A percentile compares a stretch with the other conserved stretches of the same genome.
Conservation (phyloP, 768 basidiomycete species). For the Calocera viscosa region DNA sequence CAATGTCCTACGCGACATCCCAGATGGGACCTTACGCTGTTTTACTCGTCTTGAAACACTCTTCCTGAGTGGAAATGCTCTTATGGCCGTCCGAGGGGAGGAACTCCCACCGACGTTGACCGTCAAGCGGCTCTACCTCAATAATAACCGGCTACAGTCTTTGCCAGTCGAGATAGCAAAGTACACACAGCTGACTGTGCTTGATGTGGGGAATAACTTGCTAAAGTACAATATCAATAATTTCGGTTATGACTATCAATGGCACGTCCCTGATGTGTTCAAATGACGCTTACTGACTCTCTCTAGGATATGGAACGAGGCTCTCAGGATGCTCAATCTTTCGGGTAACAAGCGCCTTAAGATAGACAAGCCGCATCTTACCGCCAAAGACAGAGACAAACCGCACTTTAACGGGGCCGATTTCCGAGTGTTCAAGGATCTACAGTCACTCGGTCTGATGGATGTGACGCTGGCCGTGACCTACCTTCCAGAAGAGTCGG, state of each 20-base stretch:
- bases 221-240: slow-evolving; percentile 97
- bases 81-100: slow-evolving; percentile 80
- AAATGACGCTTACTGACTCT: neutral
- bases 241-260: slow-evolving; percentile 99
- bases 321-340: slow-evolving; percentile 84
- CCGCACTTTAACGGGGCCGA: slow-evolving; percentile 47
- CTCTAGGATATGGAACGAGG: slow-evolving; percentile 87
- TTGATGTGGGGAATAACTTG: slow-evolving; percentile 88
- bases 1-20: slow-evolving; percentile 86
- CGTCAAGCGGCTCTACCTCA: slow-evolving; percentile 69
- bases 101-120: slow-evolving; percentile 61
- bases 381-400: slow-evolving; percentile 14
- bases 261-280: slow-evolving; percentile 40
- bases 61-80: slow-evolving; percentile 89
- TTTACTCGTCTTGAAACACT: slow-evolving; percentile 62
- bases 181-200: slow-evolving; percentile 57
- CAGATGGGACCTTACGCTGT: slow-evolving; percentile 59
- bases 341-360: slow-evolving; percentile 95
- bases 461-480: slow-evolving; percentile 79
- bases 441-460: slow-evolving; percentile 92
- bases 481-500: slow-evolving; percentile 41
- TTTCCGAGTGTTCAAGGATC: slow-evolving; percentile 71
- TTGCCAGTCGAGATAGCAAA: slow-evolving; percentile 83
- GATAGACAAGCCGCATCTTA: slow-evolving; percentile 36
- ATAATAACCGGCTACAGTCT: slow-evolving; percentile 87